Base-by-base conservation (phyloP, 805 yeast species). In the Saccharomycopsis selenospora region DNA sequence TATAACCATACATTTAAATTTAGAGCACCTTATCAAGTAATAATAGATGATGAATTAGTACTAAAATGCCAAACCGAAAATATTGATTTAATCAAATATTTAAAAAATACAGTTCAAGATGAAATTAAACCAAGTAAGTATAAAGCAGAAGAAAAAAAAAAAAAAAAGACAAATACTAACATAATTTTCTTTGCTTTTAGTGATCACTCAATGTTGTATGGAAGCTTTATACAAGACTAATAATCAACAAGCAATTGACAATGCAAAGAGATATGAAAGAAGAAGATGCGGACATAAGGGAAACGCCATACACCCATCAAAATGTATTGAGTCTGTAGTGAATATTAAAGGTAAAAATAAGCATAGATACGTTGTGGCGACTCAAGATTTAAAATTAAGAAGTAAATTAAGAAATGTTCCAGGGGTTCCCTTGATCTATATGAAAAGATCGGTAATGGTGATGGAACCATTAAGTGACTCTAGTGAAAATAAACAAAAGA, bases 171-270 rank as follows among this genome's bases (percentile, higher is more conserved):
- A n/a, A n/a, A n/a, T n/a, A n/a, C n/a, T n/a, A n/a, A n/a, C n/a
- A n/a, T n/a, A n/a, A n/a, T n/a, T n/a, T n/a, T n/a, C 36, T 26
- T 45, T 51, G 41, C n/a, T 17, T 49, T 20, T 3, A 47, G 64
- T 93, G 95, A 85, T 93, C 47, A 88, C 99, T 2, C 98, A 93
- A 64, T 93, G 99, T 62, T 85, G 95, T 58, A 87, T 93, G 74
- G 88, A 88, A 61, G 83, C 85, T 17, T 68, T 93, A 26, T 93
- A 93, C 64, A 73, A 73, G 41, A 72, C 83, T 3, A 76, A 77
- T 23, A 77, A 86, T 59, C 90, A 86, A 58, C 71, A 67, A 3
- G 95, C 95, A 1, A 85, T 93, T 42, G 84, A 76, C 26, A 58
- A 82, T 29, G 98, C 95, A 6, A 93, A 89, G 63, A 61, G 70